A percentile compares a stretch with the other conserved stretches of the same genome.
These are phyloP conservation scores for Metarhizium sp. DNA, from an alignment of 2,329 filamentous ascomycete species.

Conservation along the genomic window DNA sequence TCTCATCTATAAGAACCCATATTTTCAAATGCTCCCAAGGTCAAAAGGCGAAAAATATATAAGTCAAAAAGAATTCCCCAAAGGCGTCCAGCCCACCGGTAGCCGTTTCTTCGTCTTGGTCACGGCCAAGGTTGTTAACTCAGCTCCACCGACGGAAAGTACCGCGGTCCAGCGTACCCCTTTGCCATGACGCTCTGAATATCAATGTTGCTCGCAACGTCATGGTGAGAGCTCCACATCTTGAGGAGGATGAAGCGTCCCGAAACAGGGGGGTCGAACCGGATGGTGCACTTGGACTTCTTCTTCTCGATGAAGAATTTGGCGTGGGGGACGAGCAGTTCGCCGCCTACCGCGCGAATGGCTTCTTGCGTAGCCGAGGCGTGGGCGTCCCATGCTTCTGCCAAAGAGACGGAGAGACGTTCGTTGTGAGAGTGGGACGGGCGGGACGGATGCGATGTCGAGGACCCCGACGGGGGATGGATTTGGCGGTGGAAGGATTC, in stretches of 20 bases:
- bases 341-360: slow-evolving; percentile 45
- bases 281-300: slow-evolving; percentile 78
- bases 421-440: slow-evolving; percentile 10
- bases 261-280: slow-evolving; percentile 73
- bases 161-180: slow-evolving; percentile 79
- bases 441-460: slow-evolving; percentile 7
- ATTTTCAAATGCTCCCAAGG: background rate
- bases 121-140: slow-evolving; percentile 27
- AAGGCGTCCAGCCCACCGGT: too few relatives aligned
- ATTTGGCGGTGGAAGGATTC: slow-evolving; percentile 14
- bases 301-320: slow-evolving; percentile 75
- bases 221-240: slow-evolving; percentile 71
- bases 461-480: background rate
- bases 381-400: slow-evolving; percentile 34
- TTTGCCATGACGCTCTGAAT: slow-evolving; percentile 78
- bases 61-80: too few relatives aligned
- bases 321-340: slow-evolving; percentile 63
- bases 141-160: slow-evolving; percentile 62
- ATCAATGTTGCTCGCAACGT: slow-evolving; percentile 65
- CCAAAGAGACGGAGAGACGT: slow-evolving; percentile 14
- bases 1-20: background rate
- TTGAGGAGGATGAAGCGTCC: slow-evolving; percentile 81
- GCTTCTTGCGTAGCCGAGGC: slow-evolving; percentile 48
- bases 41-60: background rate
- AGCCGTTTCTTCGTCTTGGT: background rate